Percentiles rank a stretch among this genome's conserved stretches.
Evolutionary conservation across 805 yeast species (phyloP).

Genomic region (Yarrowia yakushimensis): DNA sequence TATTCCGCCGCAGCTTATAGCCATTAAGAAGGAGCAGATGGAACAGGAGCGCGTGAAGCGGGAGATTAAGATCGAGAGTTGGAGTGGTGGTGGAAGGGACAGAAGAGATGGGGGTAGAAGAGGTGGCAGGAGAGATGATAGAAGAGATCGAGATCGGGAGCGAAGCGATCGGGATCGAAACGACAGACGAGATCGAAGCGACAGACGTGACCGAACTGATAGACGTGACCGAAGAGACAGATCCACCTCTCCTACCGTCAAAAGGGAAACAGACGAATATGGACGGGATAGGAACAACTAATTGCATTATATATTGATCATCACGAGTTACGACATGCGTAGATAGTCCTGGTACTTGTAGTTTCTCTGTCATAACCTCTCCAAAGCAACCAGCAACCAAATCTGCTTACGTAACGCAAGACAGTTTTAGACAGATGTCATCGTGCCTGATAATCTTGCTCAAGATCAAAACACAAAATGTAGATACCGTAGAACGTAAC

Average conservation of each 20-base stretch:
- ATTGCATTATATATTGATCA: background rate
- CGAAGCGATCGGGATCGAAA: background rate
- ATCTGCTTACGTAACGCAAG: too few species aligned
- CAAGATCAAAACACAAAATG: too few species aligned
- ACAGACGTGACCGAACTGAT: background rate
- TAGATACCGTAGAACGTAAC: too few species aligned
- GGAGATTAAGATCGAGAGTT: slow-evolving; percentile 25
- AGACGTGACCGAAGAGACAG: background rate
- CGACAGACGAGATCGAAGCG: background rate
- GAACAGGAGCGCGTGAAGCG: slow-evolving; percentile 38
- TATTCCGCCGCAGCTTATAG: slow-evolving; percentile 42
- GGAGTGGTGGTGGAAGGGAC: background rate
- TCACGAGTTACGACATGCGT: too few species aligned
- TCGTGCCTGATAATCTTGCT: too few species aligned
- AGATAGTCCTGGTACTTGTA: too few species aligned
- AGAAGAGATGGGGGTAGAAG: background rate
- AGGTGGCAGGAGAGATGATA: slow-evolving; percentile 47
- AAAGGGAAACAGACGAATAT: background rate
- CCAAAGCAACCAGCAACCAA: too few species aligned
- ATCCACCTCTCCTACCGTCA: background rate
- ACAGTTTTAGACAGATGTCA: too few species aligned
- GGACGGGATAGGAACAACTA: background rate
- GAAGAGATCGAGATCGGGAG: slow-evolving; percentile 48
- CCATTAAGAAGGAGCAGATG: slow-evolving; percentile 9
- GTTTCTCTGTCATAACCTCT: too few species aligned